phyloP scores from a whole-genome alignment of 2,329 filamentous ascomycete genomes.

The Zopfia rhizophila region DNA sequence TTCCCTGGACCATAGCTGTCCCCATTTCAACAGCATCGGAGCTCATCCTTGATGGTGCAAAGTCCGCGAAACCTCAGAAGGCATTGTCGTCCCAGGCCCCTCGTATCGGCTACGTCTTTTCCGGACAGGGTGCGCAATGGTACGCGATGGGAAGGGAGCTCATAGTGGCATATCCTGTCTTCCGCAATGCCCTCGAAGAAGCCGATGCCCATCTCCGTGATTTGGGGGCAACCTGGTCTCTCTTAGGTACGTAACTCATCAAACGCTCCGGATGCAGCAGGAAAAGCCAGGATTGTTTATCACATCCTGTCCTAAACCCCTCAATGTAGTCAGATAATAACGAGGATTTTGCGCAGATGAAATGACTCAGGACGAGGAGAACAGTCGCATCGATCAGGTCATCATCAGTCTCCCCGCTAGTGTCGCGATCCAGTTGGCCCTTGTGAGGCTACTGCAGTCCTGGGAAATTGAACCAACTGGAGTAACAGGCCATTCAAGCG shows the following conservation, averaged over 20 bases:
- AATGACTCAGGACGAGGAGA: constrained; percentile 17
- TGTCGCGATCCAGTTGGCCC: constrained; percentile 28
- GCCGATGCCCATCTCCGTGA: constrained; percentile 12
- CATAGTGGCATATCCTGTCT: constrained; percentile 28
- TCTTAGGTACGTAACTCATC: too few species aligned
- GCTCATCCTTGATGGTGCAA: too few species aligned
- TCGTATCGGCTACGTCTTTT: constrained; percentile 50
- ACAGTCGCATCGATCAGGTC: constrained; percentile 16
- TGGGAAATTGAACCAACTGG: constrained; percentile 22
- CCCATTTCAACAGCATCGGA: not conserved
- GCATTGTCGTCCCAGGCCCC: too few species aligned
- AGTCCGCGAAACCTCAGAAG: too few species aligned
- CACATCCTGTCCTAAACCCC: too few species aligned
- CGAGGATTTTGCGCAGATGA: too few species aligned
- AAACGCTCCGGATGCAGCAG: not conserved
- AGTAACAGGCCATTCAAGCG: constrained; percentile 32
- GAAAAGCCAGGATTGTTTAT: too few species aligned
- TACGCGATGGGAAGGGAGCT: constrained; percentile 51
- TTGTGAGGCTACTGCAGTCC: constrained; percentile 22
- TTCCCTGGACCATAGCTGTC: constrained; percentile 16
- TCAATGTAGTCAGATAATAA: too few species aligned
- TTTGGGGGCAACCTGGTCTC: not conserved
- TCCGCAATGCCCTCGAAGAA: constrained; percentile 33
- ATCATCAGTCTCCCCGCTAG: constrained; percentile 23
- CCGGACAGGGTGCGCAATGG: constrained; percentile 57